phyloP scores from a whole-genome alignment of 768 basidiomycete species.

The Antrodiella citrinella region DNA sequence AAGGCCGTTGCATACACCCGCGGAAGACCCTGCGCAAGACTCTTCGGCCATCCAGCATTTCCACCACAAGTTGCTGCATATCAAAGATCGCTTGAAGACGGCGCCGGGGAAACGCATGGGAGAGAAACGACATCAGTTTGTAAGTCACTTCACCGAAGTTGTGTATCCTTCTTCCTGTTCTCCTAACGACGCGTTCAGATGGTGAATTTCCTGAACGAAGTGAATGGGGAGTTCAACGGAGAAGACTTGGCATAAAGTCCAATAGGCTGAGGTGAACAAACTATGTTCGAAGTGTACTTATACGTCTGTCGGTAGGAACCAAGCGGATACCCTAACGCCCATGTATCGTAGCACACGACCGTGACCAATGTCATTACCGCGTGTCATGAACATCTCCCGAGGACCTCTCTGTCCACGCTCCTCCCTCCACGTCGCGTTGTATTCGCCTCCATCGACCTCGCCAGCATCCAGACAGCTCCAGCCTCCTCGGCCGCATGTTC shows the following conservation, averaged over 20 bases:
- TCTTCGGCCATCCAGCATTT: conserved; percentile 73
- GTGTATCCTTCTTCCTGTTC: neutral
- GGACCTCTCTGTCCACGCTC: too few relatives aligned
- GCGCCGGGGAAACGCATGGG: conserved; percentile 60
- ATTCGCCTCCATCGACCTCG: too few relatives aligned
- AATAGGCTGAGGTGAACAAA: too few relatives aligned
- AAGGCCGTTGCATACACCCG: conserved; percentile 35
- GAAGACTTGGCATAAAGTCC: too few relatives aligned
- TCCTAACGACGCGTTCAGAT: conserved; percentile 33
- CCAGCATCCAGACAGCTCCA: too few relatives aligned
- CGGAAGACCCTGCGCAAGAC: conserved; percentile 34
- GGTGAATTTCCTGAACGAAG: conserved; percentile 49
- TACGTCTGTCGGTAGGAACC: neutral
- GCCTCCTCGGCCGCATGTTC: too few relatives aligned
- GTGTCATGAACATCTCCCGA: neutral
- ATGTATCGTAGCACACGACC: neutral
- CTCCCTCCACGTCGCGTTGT: too few relatives aligned
- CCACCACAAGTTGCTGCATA: conserved; percentile 75
- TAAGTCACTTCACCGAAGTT: conserved; percentile 25
- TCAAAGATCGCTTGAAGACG: conserved; percentile 72
- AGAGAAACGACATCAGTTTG: conserved; percentile 62
- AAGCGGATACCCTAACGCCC: neutral
- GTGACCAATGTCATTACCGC: neutral
- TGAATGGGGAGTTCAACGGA: conserved; percentile 16
- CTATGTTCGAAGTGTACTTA: neutral